Conservation (phyloP, 495 filamentous ascomycete species). For the Aspergillus leporis region DNA sequence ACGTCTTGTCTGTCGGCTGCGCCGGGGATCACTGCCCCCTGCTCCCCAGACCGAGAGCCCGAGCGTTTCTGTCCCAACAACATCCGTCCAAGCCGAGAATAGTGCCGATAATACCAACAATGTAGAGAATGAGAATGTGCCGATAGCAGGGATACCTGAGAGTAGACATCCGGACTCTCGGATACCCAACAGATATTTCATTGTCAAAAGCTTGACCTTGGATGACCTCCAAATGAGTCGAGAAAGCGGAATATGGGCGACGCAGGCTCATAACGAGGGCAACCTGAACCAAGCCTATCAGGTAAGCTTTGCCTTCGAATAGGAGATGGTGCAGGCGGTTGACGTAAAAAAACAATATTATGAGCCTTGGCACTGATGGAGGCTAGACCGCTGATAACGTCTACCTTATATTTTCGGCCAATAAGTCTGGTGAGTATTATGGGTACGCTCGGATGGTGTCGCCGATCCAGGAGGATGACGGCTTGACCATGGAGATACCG, state of each 20-base stretch:
- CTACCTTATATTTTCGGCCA: constrained; percentile 96
- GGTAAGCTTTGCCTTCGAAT: constrained; percentile 48
- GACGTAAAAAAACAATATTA: neutral
- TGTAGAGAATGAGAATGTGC: constrained; percentile 5
- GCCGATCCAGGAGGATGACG: constrained; percentile 73
- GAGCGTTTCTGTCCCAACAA: constrained; percentile 3
- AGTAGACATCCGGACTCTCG: constrained; percentile 19
- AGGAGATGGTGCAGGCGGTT: neutral
- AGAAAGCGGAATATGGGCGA: constrained; percentile 87
- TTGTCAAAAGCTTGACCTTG: constrained; percentile 93
- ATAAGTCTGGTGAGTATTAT: constrained; percentile 98
- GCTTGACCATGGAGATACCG: constrained; percentile 59
- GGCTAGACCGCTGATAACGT: constrained; percentile 76
- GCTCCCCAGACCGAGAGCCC: constrained; percentile 30
- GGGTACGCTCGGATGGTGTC: constrained; percentile 94
- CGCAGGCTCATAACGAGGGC: constrained; percentile 89
- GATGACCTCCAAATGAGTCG: constrained; percentile 93
- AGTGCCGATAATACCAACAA: neutral
- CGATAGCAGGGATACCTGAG: neutral
- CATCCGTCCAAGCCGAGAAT: constrained; percentile 7
- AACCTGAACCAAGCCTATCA: constrained; percentile 80
- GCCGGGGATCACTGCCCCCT: constrained; percentile 54
- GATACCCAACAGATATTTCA: constrained; percentile 73
- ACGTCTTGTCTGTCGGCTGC: constrained; percentile 85
- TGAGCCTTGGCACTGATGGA: constrained; percentile 8